Evolutionary conservation across 306 rosid genomes (phyloP).

Genomic region (Acmispon strigosus): DNA sequence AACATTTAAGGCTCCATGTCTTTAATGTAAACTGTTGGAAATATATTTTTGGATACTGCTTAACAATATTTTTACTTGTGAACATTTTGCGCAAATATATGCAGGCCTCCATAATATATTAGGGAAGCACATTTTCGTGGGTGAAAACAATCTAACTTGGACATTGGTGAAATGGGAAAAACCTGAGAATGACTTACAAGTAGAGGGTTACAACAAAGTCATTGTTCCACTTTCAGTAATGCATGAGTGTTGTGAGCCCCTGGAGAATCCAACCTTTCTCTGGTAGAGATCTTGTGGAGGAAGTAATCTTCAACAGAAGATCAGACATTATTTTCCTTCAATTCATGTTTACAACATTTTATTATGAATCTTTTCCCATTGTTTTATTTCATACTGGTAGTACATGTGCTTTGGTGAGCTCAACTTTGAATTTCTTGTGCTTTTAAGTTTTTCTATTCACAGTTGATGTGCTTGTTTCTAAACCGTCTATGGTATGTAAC

Average conservation of each 20-base stretch:
- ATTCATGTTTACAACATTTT: neutral
- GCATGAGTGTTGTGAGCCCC: constrained; percentile 82
- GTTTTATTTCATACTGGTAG: no score
- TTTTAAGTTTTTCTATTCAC: no score
- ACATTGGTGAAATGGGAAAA: neutral
- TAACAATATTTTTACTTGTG: no score
- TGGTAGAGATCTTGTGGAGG: constrained; percentile 54
- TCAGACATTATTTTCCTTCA: constrained; percentile 21
- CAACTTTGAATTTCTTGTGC: no score
- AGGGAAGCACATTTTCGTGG: constrained; percentile 48
- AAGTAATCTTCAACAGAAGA: constrained; percentile 58
- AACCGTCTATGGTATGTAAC: no score
- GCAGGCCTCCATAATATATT: constrained; percentile 43
- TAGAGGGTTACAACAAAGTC: constrained; percentile 62
- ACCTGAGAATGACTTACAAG: constrained; percentile 17
- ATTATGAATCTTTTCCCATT: neutral
- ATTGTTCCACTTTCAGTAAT: constrained; percentile 72
- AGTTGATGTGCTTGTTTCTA: no score
- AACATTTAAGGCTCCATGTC: no score
- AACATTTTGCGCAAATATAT: constrained; percentile 43
- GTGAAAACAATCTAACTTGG: constrained; percentile 60
- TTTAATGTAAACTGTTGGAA: no score
- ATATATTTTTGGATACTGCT: no score
- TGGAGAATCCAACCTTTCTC: constrained; percentile 54
- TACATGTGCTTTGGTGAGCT: no score